These are phyloP conservation scores for Eimeria acervulina DNA, from an alignment of 169 alveolate species.

Conservation along the genomic window DNA sequence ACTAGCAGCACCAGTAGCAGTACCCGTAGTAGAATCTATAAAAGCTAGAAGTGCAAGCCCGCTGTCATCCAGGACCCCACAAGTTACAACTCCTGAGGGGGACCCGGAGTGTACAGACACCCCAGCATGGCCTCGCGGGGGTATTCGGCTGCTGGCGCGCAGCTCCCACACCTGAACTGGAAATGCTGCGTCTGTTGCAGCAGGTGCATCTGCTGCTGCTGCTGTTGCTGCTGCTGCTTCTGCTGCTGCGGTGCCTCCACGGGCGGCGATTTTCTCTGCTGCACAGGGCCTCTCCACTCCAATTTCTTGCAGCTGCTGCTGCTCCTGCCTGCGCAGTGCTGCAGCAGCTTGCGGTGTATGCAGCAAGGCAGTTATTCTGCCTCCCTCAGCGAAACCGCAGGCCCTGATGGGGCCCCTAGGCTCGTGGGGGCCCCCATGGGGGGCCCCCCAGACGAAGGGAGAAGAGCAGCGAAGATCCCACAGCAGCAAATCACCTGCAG, in stretches of 20 bases:
- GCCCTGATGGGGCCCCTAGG: constrained; percentile 13
- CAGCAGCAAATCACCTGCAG: constrained; percentile 74
- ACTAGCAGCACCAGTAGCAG: background rate
- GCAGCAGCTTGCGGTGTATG: constrained; percentile 59
- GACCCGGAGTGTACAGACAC: background rate
- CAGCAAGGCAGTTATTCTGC: background rate
- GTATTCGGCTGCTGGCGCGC: constrained; percentile 38
- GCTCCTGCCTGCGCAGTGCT: constrained; percentile 36
- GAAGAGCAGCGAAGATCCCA: constrained; percentile 79
- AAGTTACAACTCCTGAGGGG: background rate
- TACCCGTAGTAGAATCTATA: background rate
- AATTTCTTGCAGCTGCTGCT: constrained; percentile 39
- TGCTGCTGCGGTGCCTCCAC: background rate
- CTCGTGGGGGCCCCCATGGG: constrained; percentile 53
- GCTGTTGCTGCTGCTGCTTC: constrained; percentile 37
- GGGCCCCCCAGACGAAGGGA: constrained; percentile 26
- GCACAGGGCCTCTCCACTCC: background rate
- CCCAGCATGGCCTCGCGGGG: background rate
- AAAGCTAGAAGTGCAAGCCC: constrained; percentile 32
- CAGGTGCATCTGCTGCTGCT: constrained; percentile 13
- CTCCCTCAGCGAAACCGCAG: constrained; percentile 37
- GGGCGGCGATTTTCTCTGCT: background rate
- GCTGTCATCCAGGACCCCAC: constrained; percentile 47
- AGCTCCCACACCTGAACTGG: constrained; percentile 50
- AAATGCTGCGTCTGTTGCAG: constrained; percentile 19